Evolutionary conservation across 768 basidiomycete species (phyloP).

Genomic region (Lepiota venenata): DNA sequence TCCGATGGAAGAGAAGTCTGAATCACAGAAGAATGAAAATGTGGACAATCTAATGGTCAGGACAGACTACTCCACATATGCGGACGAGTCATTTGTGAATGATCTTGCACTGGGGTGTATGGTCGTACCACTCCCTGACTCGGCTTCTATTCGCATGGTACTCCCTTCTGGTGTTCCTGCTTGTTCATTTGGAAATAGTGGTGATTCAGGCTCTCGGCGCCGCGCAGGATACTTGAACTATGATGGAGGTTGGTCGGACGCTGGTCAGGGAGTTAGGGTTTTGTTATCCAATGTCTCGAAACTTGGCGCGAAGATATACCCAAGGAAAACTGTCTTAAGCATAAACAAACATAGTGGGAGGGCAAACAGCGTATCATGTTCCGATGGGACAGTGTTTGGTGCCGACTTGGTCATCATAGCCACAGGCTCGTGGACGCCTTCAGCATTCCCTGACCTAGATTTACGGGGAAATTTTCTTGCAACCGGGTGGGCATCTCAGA

Average conservation of each 20-base stretch:
- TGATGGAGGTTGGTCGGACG: slow-evolving; percentile 85
- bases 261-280: slow-evolving; percentile 57
- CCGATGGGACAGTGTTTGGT: slow-evolving; percentile 48
- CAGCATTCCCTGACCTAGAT: slow-evolving; percentile 60
- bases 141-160: slow-evolving; percentile 37
- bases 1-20: not conserved
- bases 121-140: slow-evolving; percentile 35
- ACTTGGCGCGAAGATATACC: slow-evolving; percentile 56
- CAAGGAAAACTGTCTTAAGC: slow-evolving; percentile 53
- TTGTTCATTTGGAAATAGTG: slow-evolving; percentile 29
- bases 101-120: slow-evolving; percentile 56
- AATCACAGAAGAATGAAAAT: not conserved
- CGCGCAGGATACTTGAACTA: slow-evolving; percentile 57
- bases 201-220: slow-evolving; percentile 22
- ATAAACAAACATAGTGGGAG: slow-evolving; percentile 35
- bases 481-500: slow-evolving; percentile 70
- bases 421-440: slow-evolving; percentile 84
- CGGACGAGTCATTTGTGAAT: slow-evolving; percentile 55
- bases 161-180: slow-evolving; percentile 43
- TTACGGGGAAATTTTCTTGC: slow-evolving; percentile 57
- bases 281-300: slow-evolving; percentile 53
- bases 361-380: slow-evolving; percentile 60
- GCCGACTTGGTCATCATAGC: slow-evolving; percentile 69
- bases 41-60: not conserved
- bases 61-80: slow-evolving; percentile 33